Percentiles rank a stretch among this genome's conserved stretches.
These are phyloP conservation scores for Chalciporus pseudorubinellus DNA, from an alignment of 768 basidiomycete species.

Conservation along the genomic window DNA sequence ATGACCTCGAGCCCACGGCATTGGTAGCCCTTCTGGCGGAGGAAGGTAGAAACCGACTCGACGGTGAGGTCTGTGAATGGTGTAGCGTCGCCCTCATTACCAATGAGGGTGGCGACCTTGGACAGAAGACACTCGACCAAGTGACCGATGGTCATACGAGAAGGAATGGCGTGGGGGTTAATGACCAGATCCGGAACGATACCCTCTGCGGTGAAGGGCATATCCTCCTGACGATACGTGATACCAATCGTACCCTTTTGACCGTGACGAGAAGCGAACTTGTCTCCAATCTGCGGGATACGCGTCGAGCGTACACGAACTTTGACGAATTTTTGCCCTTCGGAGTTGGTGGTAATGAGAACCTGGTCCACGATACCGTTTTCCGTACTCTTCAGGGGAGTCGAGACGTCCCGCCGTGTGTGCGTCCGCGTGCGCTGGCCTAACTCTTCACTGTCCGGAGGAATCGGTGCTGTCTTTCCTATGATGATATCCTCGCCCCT, in stretches of 20 bases:
- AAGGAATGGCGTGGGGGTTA: constrained; percentile 99
- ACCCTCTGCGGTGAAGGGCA: constrained; percentile 98
- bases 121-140: constrained; percentile 97
- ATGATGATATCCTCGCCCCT: constrained; percentile 98
- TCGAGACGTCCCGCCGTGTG: constrained; percentile 93
- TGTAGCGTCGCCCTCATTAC: constrained; percentile 97
- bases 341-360: constrained; percentile 91
- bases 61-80: constrained; percentile 98
- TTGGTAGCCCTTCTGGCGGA: constrained; percentile 90
- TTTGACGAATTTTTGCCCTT: constrained; percentile 98
- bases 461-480: constrained; percentile 97
- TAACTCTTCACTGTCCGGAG: constrained; percentile 94
- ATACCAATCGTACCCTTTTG: constrained; percentile 99
- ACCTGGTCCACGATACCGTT: constrained; percentile 98
- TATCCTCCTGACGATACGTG: constrained; percentile 99
- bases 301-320: constrained; percentile 94
- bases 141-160: constrained; percentile 99
- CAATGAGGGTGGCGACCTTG: constrained; percentile 94
- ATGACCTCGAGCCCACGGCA: constrained; percentile 96
- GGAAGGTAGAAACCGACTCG: constrained; percentile 91
- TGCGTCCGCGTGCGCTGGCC: constrained; percentile 94
- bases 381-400: constrained; percentile 96
- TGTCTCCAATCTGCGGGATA: constrained; percentile 97
- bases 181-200: constrained; percentile 97
- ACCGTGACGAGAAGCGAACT: constrained; percentile 98